Evolutionary conservation across 2,329 filamentous ascomycete species (phyloP).

Genomic region (Myriosclerotinia curreyana): DNA sequence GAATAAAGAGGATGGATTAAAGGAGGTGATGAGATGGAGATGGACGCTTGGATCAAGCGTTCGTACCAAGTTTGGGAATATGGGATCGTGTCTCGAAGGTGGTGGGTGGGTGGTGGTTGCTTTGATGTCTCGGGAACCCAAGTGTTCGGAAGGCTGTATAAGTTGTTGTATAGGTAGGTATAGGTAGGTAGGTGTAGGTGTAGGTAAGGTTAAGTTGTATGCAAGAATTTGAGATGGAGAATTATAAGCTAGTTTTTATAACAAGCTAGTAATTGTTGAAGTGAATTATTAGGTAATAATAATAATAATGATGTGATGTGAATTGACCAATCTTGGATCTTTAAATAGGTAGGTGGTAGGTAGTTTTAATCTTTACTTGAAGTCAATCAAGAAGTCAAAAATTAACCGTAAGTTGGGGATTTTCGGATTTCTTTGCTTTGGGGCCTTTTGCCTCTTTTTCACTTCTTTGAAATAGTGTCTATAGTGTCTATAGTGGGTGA

Average conservation of each 20-base stretch:
- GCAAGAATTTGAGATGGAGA: conserved; percentile 18
- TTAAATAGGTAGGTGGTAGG: too few species aligned
- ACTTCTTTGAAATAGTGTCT: conserved; percentile 7
- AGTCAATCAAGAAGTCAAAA: conserved; percentile 4
- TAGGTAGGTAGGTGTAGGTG: too few species aligned
- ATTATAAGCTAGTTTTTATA: not conserved
- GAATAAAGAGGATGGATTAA: conserved; percentile 25
- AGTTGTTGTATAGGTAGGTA: too few species aligned
- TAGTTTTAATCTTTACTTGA: too few species aligned
- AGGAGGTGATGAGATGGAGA: too few species aligned
- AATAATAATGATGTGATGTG: too few species aligned
- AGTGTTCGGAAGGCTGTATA: conserved; percentile 28
- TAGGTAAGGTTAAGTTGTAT: too few species aligned
- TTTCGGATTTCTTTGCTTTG: too few species aligned
- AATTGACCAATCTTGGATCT: not conserved
- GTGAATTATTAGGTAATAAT: too few species aligned
- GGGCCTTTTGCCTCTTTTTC: conserved; percentile 13
- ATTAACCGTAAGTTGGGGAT: not conserved
- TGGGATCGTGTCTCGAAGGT: conserved; percentile 29
- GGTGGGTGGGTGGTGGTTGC: too few species aligned
- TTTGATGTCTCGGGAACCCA: conserved; percentile 36
- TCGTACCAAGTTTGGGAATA: conserved; percentile 33
- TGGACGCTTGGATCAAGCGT: conserved; percentile 40
- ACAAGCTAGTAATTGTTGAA: too few species aligned
- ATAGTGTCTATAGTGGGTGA: too few species aligned